Base-by-base conservation (phyloP, 179 eudicot genomes). In the Beta macrorhiza region DNA sequence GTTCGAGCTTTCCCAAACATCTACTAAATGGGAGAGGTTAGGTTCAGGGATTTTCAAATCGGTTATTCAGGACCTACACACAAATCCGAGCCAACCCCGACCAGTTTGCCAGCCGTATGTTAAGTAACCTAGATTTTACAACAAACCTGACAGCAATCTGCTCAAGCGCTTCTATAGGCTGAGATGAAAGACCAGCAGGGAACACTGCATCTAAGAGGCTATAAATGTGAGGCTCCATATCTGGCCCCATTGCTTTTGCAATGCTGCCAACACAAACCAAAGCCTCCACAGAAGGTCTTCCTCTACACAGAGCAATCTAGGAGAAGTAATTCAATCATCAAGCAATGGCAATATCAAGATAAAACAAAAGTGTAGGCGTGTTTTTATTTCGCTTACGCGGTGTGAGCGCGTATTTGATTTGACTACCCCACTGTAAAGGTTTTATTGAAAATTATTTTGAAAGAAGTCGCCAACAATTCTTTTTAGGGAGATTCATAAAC, bases 271-370 rank as follows among this genome's bases (percentile, higher is more conserved):
- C 93, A 90, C 98, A 93, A 44, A 94, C 91, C 89, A 95, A 85
- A 81, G 99, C 98, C 91, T 95, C 98, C 81, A 88, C 88, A n/a
- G 91, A 90, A 71, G 98, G 99, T 84, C 90, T 88, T 47, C 97
- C 99, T 89, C 93, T 91, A 84, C 99, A 97, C 84, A 98, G 99
- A 81, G 99, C 93, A 89, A 95, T 93, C 99, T 95, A 82, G n/a
- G 56, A 81, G 67, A 72, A 64, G 52, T 19, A 69, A 17, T 52
- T 32, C 44, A 53, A 12, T 67, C 73, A 68, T 8, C 72, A 74
- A 64, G 19, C 49, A 80, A 12, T 19, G 61, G 52, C 29, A 65
- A 81, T 74, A 57, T 55, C 56, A 19, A 5, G 72, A 74, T 58
- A 20, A 67, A 59, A 77, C 67, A 74, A 25, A 25, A 25, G 25